Evolutionary conservation across 148 eudicot genomes (phyloP), one percentile per base, ranked within the genome.

Genomic region (Chenopodium formosanum): DNA sequence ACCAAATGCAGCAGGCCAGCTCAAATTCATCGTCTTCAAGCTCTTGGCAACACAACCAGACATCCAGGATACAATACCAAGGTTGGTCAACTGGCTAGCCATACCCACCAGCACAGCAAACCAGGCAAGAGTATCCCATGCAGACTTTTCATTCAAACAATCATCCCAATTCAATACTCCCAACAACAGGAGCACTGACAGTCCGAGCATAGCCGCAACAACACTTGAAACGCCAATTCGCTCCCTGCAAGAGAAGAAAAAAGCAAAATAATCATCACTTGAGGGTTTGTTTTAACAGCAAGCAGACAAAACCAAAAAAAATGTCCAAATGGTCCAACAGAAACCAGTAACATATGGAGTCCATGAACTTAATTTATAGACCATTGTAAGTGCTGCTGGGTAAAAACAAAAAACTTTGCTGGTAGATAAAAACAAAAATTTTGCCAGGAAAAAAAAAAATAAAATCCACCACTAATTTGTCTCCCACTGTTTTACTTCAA

Each of bases 91-190:
- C 81, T 95, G 98, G 70, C 97, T 82, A 8, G 98, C 98, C 98
- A 95, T 95, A 56, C 98, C 98, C 73, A 95, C 97, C 11, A 95
- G 88, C 72, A 95, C 94, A 14, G 98, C 97, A 86, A 95, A 95
- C 98, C 98, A 95, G 50, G 98, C 97, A 84, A 95, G 88, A 63
- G 98, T 95, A 80, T 95, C 98, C 98, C 98, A 95, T 81, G 98
- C 98, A 29, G 98, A 93, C 88, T 93, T 95, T 79, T 95, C 98
- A 83, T 91, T 87, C 76, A 95, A 82, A 84, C 98, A 95, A 66
- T 95, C 98, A 50, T 93, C 92, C 98, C 98, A 95, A 31, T 95
- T 86, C 9, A 95, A 87, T 62, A 95, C 98, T 78, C 97, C 97
- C 69, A 88, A 73, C 84, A 92, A 87, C 70, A 95, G 80, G 53